These are phyloP conservation scores for Acacia pycnantha DNA, from an alignment of 331 rosid genomes.

Conservation along the genomic window DNA sequence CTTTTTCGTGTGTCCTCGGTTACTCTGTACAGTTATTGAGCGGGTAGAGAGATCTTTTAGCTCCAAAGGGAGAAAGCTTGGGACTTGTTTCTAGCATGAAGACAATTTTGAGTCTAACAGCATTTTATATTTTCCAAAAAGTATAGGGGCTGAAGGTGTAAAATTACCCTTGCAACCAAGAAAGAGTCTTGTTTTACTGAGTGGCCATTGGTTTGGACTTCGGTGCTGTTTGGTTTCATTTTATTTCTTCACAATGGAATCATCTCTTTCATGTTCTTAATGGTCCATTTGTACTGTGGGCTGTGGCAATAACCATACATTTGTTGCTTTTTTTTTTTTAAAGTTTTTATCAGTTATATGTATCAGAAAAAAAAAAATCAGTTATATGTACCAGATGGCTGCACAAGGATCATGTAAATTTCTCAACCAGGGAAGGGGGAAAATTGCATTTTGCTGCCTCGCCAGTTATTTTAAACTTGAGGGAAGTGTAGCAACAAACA, in stretches of 20 bases:
- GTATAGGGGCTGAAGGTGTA: slow-evolving; percentile 38
- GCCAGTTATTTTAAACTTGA: neutral
- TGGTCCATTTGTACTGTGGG: neutral
- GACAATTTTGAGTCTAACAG: slow-evolving; percentile 60
- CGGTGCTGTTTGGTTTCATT: slow-evolving; percentile 34
- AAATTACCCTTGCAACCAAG: slow-evolving; percentile 28
- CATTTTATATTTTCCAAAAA: slow-evolving; percentile 38
- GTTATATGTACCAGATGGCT: neutral
- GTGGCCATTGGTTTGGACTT: slow-evolving; percentile 32
- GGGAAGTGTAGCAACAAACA: neutral
- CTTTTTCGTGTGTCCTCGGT: slow-evolving; percentile 47
- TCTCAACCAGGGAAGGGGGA: neutral
- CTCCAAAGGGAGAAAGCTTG: slow-evolving; percentile 35
- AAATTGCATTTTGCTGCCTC: neutral
- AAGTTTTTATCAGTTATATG: neutral
- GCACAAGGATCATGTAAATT: neutral
- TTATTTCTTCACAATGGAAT: neutral
- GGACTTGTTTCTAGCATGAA: slow-evolving; percentile 39
- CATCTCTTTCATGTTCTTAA: neutral
- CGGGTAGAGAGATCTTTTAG: slow-evolving; percentile 55
- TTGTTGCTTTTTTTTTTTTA: neutral
- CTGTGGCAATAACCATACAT: neutral
- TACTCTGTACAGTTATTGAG: slow-evolving; percentile 79
- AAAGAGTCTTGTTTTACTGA: slow-evolving; percentile 12
- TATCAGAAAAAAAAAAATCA: neutral